Evolutionary conservation across 2,329 filamentous ascomycete genomes (phyloP), one percentile per base, ranked within the genome.

Genomic region (Pleochaeta shiraiana): DNA sequence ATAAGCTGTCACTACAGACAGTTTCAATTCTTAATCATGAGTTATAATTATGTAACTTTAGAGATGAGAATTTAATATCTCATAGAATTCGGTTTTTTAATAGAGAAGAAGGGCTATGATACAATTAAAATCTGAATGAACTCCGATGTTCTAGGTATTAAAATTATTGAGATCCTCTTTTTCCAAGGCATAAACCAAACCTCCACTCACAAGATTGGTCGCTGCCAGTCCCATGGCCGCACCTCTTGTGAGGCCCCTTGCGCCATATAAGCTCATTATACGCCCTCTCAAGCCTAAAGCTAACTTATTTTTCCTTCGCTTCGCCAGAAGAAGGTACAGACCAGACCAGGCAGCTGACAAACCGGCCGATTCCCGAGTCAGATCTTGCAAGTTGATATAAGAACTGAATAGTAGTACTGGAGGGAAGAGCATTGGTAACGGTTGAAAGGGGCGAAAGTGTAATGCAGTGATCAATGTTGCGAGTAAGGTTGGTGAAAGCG

Each of bases 381-480:
- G 85, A 66, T 79, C 78, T 67, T 79, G 78, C 33, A 87, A 70
- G 71, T 86, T 87, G 55, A 86, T 75, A 70, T 87, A 87, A 65
- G 81, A 81, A 63, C 80, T 80, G 74, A 86, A 84, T 65, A 87
- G 77, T 2, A 87, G 77, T 65, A 85, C 75, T 1, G 84, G 83
- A 4, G 84, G 80, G 71, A 87, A 87, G 67, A 84, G 73, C 79
- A 87, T 83, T 3, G 84, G 84, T 0, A 87, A 76, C 6, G 77
- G 71, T 71, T 84, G 83, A 73, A 85, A 83, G 7, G 85, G 84
- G n/a, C 82, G 81, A 53, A 80, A 76, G 75, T 86, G 81, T 69
- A 86, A 82, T 12, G 83, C 82, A 47, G 83, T 80, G 68, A 87
- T 80, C 53, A 87, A 76, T 9, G 83, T 84, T 65, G 85, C 84